Percentiles rank a stretch among this genome's conserved stretches.
phyloP scores from a whole-genome alignment of 2,329 filamentous ascomycete species.

The Fusarium nanum region DNA sequence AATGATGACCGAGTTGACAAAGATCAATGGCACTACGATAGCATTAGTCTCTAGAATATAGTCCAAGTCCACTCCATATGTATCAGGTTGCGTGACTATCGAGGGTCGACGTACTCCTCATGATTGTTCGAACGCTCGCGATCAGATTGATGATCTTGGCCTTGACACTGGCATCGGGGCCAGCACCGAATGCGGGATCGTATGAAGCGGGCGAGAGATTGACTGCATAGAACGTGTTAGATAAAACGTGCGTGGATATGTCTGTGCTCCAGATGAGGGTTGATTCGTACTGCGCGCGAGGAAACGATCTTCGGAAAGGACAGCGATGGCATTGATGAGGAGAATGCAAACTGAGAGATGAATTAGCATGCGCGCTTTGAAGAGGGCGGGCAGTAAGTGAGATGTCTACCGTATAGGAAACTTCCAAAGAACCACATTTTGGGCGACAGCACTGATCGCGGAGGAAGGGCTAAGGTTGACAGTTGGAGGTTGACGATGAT shows the following conservation, averaged over 20 bases:
- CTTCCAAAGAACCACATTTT: slow-evolving; percentile 77
- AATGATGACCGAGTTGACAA: slow-evolving; percentile 85
- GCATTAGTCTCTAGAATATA: slow-evolving; percentile 14
- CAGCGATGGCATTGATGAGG: slow-evolving; percentile 91
- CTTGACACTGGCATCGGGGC: slow-evolving; percentile 81
- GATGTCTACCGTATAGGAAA: slow-evolving; percentile 70
- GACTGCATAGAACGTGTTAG: slow-evolving; percentile 56
- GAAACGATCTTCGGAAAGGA: slow-evolving; percentile 95
- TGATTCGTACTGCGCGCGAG: slow-evolving; percentile 70
- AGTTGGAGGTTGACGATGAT: slow-evolving; percentile 33
- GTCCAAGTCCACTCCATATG: neutral
- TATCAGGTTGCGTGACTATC: neutral
- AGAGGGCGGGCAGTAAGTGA: neutral
- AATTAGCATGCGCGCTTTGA: slow-evolving; percentile 23
- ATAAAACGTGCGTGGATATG: neutral
- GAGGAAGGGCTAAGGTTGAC: neutral
- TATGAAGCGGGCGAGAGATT: slow-evolving; percentile 78
- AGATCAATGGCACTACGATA: slow-evolving; percentile 80
- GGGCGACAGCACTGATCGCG: slow-evolving; percentile 22
- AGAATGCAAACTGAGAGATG: slow-evolving; percentile 73
- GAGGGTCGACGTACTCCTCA: slow-evolving; percentile 74
- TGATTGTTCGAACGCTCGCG: slow-evolving; percentile 87
- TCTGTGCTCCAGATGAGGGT: neutral
- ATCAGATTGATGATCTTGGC: slow-evolving; percentile 90
- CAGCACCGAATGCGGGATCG: slow-evolving; percentile 83